Evolutionary conservation across 2,329 filamentous ascomycete genomes (phyloP), one percentile per base, ranked within the genome.

Genomic region (Lecanicillium sp.): DNA sequence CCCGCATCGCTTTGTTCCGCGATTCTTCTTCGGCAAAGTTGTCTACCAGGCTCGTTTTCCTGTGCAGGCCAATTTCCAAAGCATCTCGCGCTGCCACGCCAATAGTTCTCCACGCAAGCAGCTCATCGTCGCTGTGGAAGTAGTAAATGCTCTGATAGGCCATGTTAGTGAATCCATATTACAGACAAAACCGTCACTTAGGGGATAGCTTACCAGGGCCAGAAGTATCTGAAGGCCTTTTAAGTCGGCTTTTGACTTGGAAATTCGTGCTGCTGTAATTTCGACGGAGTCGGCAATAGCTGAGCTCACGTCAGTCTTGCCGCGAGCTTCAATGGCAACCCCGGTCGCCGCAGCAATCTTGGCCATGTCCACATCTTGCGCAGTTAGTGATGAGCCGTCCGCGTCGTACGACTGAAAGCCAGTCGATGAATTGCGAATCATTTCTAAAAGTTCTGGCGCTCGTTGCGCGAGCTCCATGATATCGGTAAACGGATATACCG

Each of bases 1-100:
- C 58, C 2, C 58, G 50, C 1, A 56, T 49, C 0, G 63, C 64
- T 2, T 55, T 38, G 1, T 53, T 48, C 0, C 60, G 57, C 2
- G 54, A 45, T 2, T 53, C 43, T 0, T 46, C 43, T 28, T 64
- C 56, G 2, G 49, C 46, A 25, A 65, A 62, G 11, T 59, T 64
- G 31, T 64, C 58, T 9, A 57, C 45, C 28, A 71, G 53, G 15
- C 62, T 71, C 6, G 64, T 55, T 22, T 62, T 63, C 1, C 68
- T 57, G 41, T 73, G 68, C 0, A 74, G 56, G 0, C 70, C 70
- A 30, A 71, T 61, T 39, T 71, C 69, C 12, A 72, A 56, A 3
- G 62, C 60, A 19, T 68, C 64, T 3, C 69, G 60, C 0, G 60
- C 63, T 0, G 68, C 68, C 17, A 71, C 54, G 0, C 67, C 65